Evolutionary conservation across 208 protist genomes (phyloP), one percentile per base, ranked within the genome.

Genomic region (Wallacemonas rigidus): DNA sequence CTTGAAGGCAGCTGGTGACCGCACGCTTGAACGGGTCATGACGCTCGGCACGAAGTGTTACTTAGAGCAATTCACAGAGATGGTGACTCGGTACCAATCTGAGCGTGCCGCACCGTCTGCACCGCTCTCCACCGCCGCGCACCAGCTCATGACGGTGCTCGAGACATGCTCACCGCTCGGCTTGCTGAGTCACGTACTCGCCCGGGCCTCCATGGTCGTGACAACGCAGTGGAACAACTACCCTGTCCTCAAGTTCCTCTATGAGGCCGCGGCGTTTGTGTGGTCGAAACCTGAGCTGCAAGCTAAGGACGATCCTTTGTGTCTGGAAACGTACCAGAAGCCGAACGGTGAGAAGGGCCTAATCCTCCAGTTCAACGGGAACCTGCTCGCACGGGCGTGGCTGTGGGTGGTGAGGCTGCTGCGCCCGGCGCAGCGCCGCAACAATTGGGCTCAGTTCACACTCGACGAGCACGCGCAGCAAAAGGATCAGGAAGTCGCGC

Each of bases 1-100:
- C 40, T 71, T 92, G 36, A 92, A 92, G 71, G 87, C 87, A 5
- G 87, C 87, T 1, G 87, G 87, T 5, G 87, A 92, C 58, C 81
- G 87, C 26, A 92, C 87, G 1, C 67, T 92, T 17, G 87, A 92
- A 73, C 79, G 84, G 1, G 87, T 88, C 64, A 81, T 90, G 2
- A 80, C 80, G 2, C 80, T 92, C 38, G 77, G 82, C 50, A 76
- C 81, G 3, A 84, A 77, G 71, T 65, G 80, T 26, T 81, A 82
- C 41, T 69, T 82, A 14, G 79, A 86, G 61, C 76, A 88, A 63
- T 89, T 88, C 41, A 79, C 67, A 0, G 80, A 86, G 9, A 77
- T 84, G 1, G 80, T 81, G 45, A 26, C 67, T 14, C 63, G 60
- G 2, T 68, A 78, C 69, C 51, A 53, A 45, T 26, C 76, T 62